These are phyloP conservation scores for Amauroascus verrucosus DNA, from an alignment of 2,329 filamentous ascomycete species.

Conservation along the genomic window DNA sequence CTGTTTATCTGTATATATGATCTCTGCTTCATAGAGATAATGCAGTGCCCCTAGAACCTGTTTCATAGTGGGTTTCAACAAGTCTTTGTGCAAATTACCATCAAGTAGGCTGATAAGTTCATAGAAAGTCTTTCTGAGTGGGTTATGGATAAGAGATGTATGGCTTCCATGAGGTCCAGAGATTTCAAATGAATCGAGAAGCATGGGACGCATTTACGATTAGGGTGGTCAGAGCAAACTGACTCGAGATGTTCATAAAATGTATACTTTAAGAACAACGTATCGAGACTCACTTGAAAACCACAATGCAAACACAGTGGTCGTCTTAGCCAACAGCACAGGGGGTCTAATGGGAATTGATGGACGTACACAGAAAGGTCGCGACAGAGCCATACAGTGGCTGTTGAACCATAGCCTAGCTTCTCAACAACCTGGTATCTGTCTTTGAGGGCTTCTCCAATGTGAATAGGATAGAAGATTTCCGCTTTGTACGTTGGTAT, in stretches of 20 bases:
- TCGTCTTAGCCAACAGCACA: not conserved
- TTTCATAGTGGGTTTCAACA: slow-evolving; percentile 20
- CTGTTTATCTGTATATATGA: slow-evolving; percentile 22
- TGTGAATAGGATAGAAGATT: slow-evolving; percentile 18
- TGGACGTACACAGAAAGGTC: slow-evolving; percentile 12
- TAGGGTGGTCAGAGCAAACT: not conserved
- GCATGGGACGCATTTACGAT: not conserved
- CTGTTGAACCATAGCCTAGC: slow-evolving; percentile 22
- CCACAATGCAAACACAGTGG: not conserved
- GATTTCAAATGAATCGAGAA: slow-evolving; percentile 14
- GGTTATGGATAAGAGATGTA: slow-evolving; percentile 13
- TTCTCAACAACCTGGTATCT: slow-evolving; percentile 22
- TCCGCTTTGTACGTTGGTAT: slow-evolving; percentile 17
- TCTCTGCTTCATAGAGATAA: slow-evolving; percentile 21
- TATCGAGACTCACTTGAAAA: not conserved
- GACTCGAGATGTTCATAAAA: slow-evolving; percentile 7
- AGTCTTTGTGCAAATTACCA: slow-evolving; percentile 17
- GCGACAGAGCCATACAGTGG: slow-evolving; percentile 22
- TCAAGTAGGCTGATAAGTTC: slow-evolving; percentile 1
- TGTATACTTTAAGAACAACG: not conserved
- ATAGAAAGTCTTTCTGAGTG: not conserved
- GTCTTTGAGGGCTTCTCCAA: slow-evolving; percentile 17
- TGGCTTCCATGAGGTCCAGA: slow-evolving; percentile 8
- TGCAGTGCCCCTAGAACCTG: slow-evolving; percentile 22
- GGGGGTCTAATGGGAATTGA: not conserved